These are phyloP conservation scores for Circinella umbellata DNA, from an alignment of 371 early-diverging fungal genomes.

Conservation along the genomic window DNA sequence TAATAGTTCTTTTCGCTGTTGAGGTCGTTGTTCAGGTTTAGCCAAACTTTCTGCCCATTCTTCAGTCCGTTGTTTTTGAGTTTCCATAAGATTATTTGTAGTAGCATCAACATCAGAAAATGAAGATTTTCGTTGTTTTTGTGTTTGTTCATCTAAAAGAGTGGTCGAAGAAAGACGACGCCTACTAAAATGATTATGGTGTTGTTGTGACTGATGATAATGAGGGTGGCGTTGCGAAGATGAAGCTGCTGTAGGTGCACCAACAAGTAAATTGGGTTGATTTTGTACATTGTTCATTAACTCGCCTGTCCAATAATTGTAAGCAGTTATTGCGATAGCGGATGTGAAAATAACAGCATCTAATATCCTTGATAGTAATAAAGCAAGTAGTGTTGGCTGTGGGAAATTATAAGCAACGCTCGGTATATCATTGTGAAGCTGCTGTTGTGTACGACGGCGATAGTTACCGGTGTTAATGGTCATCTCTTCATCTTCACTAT, in stretches of 20 bases:
- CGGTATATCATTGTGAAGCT: not conserved
- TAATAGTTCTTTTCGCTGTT: not conserved
- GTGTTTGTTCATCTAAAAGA: not conserved
- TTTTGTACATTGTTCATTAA: conserved; percentile 5
- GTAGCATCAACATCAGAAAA: not conserved
- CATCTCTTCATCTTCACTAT: not conserved
- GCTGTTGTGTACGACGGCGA: too few species aligned
- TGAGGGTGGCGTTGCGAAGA: not conserved
- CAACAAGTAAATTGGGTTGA: conserved; percentile 3
- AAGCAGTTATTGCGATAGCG: conserved; percentile 23
- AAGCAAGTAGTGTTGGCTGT: conserved; percentile 5
- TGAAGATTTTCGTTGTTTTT: not conserved
- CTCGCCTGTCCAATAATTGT: conserved; percentile 23
- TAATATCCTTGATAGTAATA: conserved; percentile 17
- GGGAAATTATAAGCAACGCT: conserved; percentile 3
- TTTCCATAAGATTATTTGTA: conserved; percentile 6
- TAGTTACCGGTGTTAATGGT: too few species aligned
- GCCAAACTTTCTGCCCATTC: conserved; percentile 6
- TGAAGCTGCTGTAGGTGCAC: not conserved
- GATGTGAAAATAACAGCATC: conserved; percentile 26
- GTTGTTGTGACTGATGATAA: conserved; percentile 1
- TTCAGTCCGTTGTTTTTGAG: conserved; percentile 12
- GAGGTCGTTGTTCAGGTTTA: conserved; percentile 3
- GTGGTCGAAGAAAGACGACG: too few species aligned
- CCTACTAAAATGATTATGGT: not conserved